phyloP scores from a whole-genome alignment of 768 basidiomycete genomes.

The Tylopilus felleus region DNA sequence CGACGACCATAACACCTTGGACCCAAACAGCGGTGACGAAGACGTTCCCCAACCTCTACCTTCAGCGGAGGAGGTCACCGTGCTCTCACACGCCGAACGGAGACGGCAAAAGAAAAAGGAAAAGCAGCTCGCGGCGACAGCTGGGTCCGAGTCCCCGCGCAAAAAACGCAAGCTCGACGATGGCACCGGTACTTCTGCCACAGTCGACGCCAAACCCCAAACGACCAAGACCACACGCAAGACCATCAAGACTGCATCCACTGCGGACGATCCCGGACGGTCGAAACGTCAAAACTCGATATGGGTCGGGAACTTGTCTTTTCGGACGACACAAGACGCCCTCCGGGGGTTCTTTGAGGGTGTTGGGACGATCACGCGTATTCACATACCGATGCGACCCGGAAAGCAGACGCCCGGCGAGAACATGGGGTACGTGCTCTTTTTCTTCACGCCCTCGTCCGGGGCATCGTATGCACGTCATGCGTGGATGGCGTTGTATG shows the following conservation, averaged over 20 bases:
- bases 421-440: conserved; percentile 69
- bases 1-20: conserved; percentile 29
- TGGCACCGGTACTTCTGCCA: not conserved
- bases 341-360: conserved; percentile 68
- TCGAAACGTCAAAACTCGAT: conserved; percentile 77
- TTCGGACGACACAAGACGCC: conserved; percentile 78
- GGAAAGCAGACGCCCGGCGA: conserved; percentile 53
- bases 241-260: not conserved
- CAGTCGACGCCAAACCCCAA: not conserved
- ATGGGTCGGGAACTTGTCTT: conserved; percentile 95
- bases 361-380: conserved; percentile 70
- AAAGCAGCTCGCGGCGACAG: conserved; percentile 8
- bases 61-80: conserved; percentile 30
- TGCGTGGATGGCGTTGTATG: too few relatives aligned
- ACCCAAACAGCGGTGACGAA: conserved; percentile 7
- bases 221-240: not conserved
- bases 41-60: conserved; percentile 5
- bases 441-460: not conserved
- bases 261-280: conserved; percentile 14
- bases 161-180: conserved; percentile 50
- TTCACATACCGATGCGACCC: conserved; percentile 83
- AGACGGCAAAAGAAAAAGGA: conserved; percentile 56
- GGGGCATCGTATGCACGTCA: too few relatives aligned
- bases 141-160: conserved; percentile 13
- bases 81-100: conserved; percentile 73